Base-by-base conservation (phyloP, 768 basidiomycete species). In the Boletus tylopilopsis region DNA sequence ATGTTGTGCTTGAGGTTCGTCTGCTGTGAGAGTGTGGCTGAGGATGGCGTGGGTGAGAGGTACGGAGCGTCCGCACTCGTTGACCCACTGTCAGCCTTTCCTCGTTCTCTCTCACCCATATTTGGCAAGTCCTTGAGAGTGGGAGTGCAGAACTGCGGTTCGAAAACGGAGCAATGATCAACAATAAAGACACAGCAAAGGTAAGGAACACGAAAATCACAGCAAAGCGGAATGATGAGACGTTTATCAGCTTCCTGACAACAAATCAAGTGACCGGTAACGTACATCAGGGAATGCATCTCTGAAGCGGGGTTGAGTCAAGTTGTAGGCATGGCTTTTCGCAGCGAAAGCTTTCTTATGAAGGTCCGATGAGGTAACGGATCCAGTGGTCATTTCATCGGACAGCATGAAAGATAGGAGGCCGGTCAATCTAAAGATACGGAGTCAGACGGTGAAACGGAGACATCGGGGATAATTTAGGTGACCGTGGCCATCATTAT, bases 341-440 rank as follows among this genome's bases (percentile, higher is more conserved):
- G 73, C 70, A 1, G 95, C 94, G 53, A 92, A 85, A 0, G 72
- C 65, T 32, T 79, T 80, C 70, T 93, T 95, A 61, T 97, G 87
- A 6, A 76, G 72, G 35, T 88, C 86, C 13, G 84, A 79, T 1
- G 90, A 85, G 7, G 81, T 89, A 25, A 94, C 82, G 1, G 90
- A 91, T 10, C 95, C 95, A 0, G 95, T 96, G 0, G 96, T 98
- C 80, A 97, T 93, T 69, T 96, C 94, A 58, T 96, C 91, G 1
- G 89, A 85, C 42, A 94, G 76, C 94, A 95, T 95, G 73, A 96
- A 96, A 5, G 89, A 92, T 41, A 95, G 72, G 18, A 98, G 76
- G 18, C 96, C 96, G 6, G 94, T 97, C 58, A 95, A 77, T 69
- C 93, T 95, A 59, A 51, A 40, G 25, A 53, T 41, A 47, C 21